Evolutionary conservation across 192 early-diverging fungal genomes (phyloP).

Genomic region (Allomyces macrogynus): DNA sequence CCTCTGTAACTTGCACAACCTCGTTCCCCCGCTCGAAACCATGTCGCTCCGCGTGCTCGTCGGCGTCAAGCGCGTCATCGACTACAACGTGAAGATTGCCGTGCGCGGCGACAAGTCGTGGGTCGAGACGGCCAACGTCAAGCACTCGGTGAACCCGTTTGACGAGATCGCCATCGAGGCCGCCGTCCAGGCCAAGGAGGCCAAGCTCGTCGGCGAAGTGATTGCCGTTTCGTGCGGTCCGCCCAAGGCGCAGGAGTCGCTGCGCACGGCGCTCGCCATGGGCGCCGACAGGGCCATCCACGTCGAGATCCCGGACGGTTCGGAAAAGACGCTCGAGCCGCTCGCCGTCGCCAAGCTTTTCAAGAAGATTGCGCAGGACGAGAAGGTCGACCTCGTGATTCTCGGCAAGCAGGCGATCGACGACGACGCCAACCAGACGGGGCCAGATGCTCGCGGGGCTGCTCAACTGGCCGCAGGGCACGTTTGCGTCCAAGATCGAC

Average conservation of each 20-base stretch:
- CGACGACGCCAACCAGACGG: constrained; percentile 90
- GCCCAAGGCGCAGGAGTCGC: constrained; percentile 70
- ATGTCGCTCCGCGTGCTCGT: constrained; percentile 60
- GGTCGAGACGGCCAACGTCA: constrained; percentile 79
- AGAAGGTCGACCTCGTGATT: constrained; percentile 83
- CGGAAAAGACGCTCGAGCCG: constrained; percentile 54
- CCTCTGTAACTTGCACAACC: neutral
- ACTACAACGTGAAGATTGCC: constrained; percentile 96
- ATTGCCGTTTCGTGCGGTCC: constrained; percentile 76
- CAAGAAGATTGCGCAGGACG: constrained; percentile 66
- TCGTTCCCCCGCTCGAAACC: constrained; percentile 5
- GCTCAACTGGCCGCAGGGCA: constrained; percentile 82
- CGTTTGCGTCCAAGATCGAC: constrained; percentile 92
- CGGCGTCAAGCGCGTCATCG: constrained; percentile 88
- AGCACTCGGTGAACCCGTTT: constrained; percentile 99
- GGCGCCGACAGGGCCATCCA: constrained; percentile 90
- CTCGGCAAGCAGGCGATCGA: constrained; percentile 99
- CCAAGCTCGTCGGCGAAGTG: constrained; percentile 41
- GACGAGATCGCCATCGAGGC: constrained; percentile 98
- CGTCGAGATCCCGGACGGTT: constrained; percentile 56
- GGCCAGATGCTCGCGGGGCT: constrained; percentile 97
- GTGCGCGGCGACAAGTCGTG: constrained; percentile 66
- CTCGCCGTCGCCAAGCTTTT: constrained; percentile 79
- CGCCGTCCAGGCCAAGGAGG: constrained; percentile 52
- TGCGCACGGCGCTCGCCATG: constrained; percentile 93